These are phyloP conservation scores for Geranomyces variabilis DNA, from an alignment of 192 early-diverging fungal species.

Conservation along the genomic window DNA sequence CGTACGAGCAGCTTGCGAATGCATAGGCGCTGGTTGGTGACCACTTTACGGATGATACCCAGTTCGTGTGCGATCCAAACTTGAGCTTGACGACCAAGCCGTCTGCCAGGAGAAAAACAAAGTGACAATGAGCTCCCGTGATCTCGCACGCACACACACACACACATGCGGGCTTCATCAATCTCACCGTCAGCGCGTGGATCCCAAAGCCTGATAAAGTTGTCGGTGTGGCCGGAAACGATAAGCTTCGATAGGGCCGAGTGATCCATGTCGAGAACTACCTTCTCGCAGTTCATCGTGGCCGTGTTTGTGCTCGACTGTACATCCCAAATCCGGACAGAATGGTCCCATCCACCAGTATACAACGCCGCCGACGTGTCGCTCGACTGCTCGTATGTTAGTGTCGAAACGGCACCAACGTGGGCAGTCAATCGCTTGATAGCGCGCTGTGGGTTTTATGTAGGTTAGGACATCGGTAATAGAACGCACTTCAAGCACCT, in stretches of 20 bases:
- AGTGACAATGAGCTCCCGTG: not conserved
- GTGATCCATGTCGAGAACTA: conserved; percentile 75
- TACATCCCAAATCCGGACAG: conserved; percentile 88
- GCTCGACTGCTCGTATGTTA: conserved; percentile 57
- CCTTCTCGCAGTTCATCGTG: conserved; percentile 88
- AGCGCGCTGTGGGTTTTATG: conserved; percentile 14
- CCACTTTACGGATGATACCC: conserved; percentile 86
- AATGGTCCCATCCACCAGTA: conserved; percentile 93
- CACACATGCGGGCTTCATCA: no score
- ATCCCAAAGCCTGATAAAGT: conserved; percentile 87
- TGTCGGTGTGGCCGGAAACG: conserved; percentile 89
- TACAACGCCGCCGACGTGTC: conserved; percentile 67
- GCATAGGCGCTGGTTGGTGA: conserved; percentile 74
- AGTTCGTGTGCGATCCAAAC: conserved; percentile 77
- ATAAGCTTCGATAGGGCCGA: conserved; percentile 70
- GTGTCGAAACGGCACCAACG: conserved; percentile 72
- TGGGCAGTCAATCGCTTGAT: conserved; percentile 65
- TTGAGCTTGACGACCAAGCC: conserved; percentile 74
- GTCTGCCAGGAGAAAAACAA: conserved; percentile 49
- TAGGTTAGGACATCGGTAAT: no score
- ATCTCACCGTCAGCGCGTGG: conserved; percentile 68
- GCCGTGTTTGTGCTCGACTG: conserved; percentile 70
- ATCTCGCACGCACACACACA: not conserved
- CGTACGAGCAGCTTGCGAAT: conserved; percentile 84
- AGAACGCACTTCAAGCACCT: not conserved